These are phyloP conservation scores for Didymella lethalis DNA, from an alignment of 2,329 filamentous ascomycete genomes.

Conservation along the genomic window DNA sequence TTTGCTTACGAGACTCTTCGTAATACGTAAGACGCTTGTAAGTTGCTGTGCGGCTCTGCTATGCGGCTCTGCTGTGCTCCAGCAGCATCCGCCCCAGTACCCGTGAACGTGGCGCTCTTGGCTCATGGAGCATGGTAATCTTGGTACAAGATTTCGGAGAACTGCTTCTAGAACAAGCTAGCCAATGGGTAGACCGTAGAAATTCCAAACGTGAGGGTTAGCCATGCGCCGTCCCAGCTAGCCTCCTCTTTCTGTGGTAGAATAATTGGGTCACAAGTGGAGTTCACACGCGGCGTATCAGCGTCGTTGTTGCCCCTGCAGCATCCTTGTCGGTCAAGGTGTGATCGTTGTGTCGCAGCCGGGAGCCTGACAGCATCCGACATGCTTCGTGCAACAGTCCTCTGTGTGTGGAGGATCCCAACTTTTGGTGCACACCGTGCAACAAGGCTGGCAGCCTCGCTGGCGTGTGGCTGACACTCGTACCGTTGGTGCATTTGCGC, in stretches of 20 bases:
- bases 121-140: not conserved
- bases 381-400: not conserved
- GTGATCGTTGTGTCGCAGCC: not conserved
- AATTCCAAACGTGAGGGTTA: constrained; percentile 1
- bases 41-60: not conserved
- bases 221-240: not conserved
- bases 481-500: not conserved
- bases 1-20: not conserved
- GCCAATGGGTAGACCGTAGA: not conserved
- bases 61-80: constrained; percentile 1
- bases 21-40: constrained; percentile 4
- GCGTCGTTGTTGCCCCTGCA: not conserved
- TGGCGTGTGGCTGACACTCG: not conserved
- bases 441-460: not conserved
- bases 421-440: not conserved
- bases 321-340: not conserved
- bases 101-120: constrained; percentile 4
- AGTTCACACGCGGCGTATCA: not conserved
- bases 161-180: constrained; percentile 2
- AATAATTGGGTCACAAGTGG: not conserved
- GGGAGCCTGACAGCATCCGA: not conserved
- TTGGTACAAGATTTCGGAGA: constrained; percentile 1
- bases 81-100: not conserved
- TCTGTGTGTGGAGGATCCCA: not conserved
- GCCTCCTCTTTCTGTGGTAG: not conserved